Evolutionary conservation across 2,329 filamentous ascomycete species (phyloP).

Genomic region (Camptophora hylomeconis): DNA sequence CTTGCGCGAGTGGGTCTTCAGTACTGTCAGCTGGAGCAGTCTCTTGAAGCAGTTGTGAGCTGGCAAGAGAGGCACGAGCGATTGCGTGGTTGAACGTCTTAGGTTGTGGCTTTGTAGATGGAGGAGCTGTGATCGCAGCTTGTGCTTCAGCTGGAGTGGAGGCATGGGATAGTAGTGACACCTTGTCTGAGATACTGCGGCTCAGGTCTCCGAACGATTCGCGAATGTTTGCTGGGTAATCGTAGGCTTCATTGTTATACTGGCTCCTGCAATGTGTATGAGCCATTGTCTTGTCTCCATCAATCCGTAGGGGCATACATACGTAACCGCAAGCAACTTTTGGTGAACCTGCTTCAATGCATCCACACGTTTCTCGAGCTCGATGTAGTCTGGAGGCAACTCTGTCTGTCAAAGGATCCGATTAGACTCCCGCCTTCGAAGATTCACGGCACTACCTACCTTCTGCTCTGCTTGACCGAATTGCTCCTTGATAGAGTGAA

Average conservation of each 20-base stretch:
- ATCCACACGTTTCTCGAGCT: conserved; percentile 97
- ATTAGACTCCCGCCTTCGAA: conserved; percentile 5
- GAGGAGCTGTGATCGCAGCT: conserved; percentile 80
- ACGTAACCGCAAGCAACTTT: conserved; percentile 95
- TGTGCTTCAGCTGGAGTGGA: conserved; percentile 82
- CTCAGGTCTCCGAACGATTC: conserved; percentile 95
- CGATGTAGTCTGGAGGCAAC: conserved; percentile 92
- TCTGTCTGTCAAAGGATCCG: conserved; percentile 52
- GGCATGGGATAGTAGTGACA: conserved; percentile 75
- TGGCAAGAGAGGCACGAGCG: conserved; percentile 73
- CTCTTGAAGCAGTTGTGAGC: conserved; percentile 76
- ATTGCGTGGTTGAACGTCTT: conserved; percentile 98
- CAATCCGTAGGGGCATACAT: conserved; percentile 12
- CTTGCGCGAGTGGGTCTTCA: conserved; percentile 81
- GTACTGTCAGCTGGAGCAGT: conserved; percentile 54
- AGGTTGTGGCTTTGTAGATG: conserved; percentile 84
- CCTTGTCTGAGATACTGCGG: conserved; percentile 91
- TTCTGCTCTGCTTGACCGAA: conserved; percentile 90
- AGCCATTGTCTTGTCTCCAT: not conserved
- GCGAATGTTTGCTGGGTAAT: conserved; percentile 95
- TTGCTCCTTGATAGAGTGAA: conserved; percentile 97
- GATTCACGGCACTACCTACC: conserved; percentile 33
- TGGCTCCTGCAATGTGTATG: conserved; percentile 53
- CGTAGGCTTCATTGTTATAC: conserved; percentile 76
- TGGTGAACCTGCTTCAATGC: conserved; percentile 93